Conservation (phyloP, 2,329 filamentous ascomycete species). For the Arthroderma uncinatum region DNA sequence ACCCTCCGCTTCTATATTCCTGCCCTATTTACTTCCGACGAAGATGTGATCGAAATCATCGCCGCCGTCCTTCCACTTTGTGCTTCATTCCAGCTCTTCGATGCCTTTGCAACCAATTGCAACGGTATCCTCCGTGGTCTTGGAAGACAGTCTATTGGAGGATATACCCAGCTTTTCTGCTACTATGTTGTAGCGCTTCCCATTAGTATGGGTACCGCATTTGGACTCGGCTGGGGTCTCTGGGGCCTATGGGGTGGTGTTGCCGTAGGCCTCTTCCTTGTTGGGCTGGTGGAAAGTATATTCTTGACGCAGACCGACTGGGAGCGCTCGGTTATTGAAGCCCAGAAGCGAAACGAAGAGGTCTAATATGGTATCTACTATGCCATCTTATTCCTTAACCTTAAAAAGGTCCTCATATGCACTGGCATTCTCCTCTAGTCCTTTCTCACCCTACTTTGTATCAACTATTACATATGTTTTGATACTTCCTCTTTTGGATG, state of each 20-base stretch:
- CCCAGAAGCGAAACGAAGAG: slow-evolving; percentile 43
- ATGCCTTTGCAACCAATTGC: slow-evolving; percentile 65
- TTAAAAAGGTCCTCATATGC: neutral
- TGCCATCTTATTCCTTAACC: neutral
- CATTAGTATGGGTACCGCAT: slow-evolving; percentile 65
- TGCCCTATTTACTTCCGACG: slow-evolving; percentile 63
- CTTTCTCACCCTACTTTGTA: neutral
- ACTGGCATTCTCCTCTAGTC: neutral
- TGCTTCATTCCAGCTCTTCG: slow-evolving; percentile 81
- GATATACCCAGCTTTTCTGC: slow-evolving; percentile 72
- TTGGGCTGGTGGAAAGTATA: slow-evolving; percentile 44
- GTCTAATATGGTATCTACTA: neutral
- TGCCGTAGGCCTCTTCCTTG: slow-evolving; percentile 55
- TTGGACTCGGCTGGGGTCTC: slow-evolving; percentile 65
- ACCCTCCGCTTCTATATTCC: slow-evolving; percentile 63
- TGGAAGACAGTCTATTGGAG: slow-evolving; percentile 78
- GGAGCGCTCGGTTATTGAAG: slow-evolving; percentile 50
- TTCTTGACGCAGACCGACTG: slow-evolving; percentile 48
- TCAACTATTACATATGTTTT: neutral
- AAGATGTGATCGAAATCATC: slow-evolving; percentile 57
- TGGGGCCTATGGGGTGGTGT: slow-evolving; percentile 73
- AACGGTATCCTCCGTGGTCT: slow-evolving; percentile 80
- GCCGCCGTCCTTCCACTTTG: slow-evolving; percentile 64
- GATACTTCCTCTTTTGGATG: neutral
- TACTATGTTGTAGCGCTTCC: slow-evolving; percentile 85